Base-by-base conservation (phyloP, 352 stramenopile genomes). In the Pythium sukuiense region DNA sequence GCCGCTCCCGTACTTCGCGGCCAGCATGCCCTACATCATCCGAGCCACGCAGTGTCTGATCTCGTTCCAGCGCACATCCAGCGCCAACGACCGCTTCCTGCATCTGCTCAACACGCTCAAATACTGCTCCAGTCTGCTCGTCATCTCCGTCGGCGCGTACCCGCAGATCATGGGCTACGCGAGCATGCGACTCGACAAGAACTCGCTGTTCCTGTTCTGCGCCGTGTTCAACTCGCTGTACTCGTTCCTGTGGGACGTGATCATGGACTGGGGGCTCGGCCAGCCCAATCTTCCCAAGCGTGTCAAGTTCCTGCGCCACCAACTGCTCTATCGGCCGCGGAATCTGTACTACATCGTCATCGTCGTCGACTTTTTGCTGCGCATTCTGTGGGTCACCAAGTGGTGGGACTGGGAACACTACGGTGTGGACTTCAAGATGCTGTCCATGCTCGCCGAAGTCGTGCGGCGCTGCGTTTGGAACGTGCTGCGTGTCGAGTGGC, bases 221-320 rank as follows among this genome's bases (percentile, higher is more conserved):
- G 88, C 86, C 0, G 85, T 90, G 11, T 95, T 96, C 63, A 98
- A 97, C 61, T 98, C 95, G 43, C 74, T 99, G 14, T 99, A 99
- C 72, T 98, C 93, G 64, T 99, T 98, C 74, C 83, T 89, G 8
- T 99, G 96, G 96, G 97, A 99, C 72, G 93, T 99, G 2, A 90
- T 97, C 65, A 98, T 99, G 91, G 95, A 99, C 76, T 99, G 96
- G 96, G 94, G 94, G 9, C 78, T 97, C 9, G 88, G 83, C n/a
- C 81, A 94, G 61, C 86, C 86, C 0, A 74, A 80, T 13, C 60
- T 91, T 27, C 79, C 79, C 14, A 64, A 56, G 29, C 59, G 62
- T 18, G 62, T 84, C 9, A 58, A 55, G 4, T 87, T 89, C 56
- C 66, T 94, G 54, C 82, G 86, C 24, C 84, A 92, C 58, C 79